Percentiles rank a stretch among this genome's conserved stretches.
These are phyloP conservation scores for Cryptosporidium bovis DNA, from an alignment of 169 alveolate genomes.

Conservation along the genomic window DNA sequence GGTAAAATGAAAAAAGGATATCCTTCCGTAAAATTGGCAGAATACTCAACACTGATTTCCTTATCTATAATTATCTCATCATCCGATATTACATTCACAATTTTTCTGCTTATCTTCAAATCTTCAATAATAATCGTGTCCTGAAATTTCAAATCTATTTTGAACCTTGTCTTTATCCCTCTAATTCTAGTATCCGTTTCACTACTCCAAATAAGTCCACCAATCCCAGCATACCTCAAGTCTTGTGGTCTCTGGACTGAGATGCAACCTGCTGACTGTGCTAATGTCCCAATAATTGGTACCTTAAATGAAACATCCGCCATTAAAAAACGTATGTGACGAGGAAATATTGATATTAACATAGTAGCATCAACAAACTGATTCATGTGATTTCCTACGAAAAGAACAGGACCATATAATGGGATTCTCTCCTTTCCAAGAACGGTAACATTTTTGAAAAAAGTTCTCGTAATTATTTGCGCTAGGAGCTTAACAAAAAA, in stretches of 20 bases:
- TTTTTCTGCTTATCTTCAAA: constrained; percentile 79
- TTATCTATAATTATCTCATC: constrained; percentile 84
- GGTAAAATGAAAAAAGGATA: constrained; percentile 83
- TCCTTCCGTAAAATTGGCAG: constrained; percentile 67
- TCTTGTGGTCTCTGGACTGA: constrained; percentile 90
- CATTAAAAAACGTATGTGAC: constrained; percentile 87
- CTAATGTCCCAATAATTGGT: constrained; percentile 87
- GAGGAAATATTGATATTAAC: constrained; percentile 88
- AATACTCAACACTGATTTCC: constrained; percentile 71
- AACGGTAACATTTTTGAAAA: constrained; percentile 86
- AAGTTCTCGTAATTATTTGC: constrained; percentile 74
- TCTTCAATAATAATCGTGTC: constrained; percentile 83
- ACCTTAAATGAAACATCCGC: constrained; percentile 86
- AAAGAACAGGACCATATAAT: constrained; percentile 80
- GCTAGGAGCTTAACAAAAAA: constrained; percentile 67
- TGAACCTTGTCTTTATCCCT: constrained; percentile 88
- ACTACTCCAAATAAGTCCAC: constrained; percentile 82
- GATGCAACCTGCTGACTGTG: constrained; percentile 89
- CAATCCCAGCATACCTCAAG: constrained; percentile 86
- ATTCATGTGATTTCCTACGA: constrained; percentile 92
- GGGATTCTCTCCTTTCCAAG: constrained; percentile 90
- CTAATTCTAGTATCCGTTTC: constrained; percentile 75
- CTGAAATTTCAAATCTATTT: constrained; percentile 85
- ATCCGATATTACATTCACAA: constrained; percentile 87
- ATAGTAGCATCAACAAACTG: constrained; percentile 89